A percentile compares a stretch with the other conserved stretches of the same genome.
phyloP scores from a whole-genome alignment of 176 grass and related monocot genomes.

The Aegilops tauschii region DNA sequence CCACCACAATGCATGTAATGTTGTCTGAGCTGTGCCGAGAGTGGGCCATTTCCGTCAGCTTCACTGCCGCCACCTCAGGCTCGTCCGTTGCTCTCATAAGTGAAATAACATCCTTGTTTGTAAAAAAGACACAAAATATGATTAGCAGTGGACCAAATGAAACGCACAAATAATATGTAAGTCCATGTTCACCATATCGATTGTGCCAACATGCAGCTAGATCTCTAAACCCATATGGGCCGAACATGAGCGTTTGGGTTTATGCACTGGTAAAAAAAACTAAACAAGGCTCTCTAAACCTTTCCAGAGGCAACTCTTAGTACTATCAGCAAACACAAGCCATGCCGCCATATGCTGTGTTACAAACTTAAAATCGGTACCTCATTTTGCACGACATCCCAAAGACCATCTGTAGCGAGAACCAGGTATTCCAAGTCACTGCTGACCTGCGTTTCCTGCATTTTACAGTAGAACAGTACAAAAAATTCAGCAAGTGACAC shows the following conservation, averaged over 20 bases:
- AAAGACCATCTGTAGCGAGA: slow-evolving; percentile 86
- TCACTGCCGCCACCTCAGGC: slow-evolving; percentile 52
- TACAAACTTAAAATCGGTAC: slow-evolving; percentile 27
- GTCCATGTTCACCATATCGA: background rate
- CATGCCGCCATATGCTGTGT: background rate
- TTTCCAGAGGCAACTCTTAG: background rate
- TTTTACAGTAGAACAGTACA: background rate
- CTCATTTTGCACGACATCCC: slow-evolving; percentile 83
- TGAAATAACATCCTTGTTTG: slow-evolving; percentile 54
- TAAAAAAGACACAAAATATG: slow-evolving; percentile 5
- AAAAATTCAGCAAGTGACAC: background rate
- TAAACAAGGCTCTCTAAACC: background rate
- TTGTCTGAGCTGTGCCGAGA: slow-evolving; percentile 50
- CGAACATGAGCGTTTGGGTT: background rate
- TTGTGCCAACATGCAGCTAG: background rate
- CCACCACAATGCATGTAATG: slow-evolving; percentile 72
- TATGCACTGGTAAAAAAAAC: background rate
- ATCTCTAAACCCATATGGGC: background rate
- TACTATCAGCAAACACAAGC: background rate
- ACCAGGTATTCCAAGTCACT: slow-evolving; percentile 64
- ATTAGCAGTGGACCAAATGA: slow-evolving; percentile 21
- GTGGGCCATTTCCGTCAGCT: slow-evolving; percentile 53
- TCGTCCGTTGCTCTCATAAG: slow-evolving; percentile 49
- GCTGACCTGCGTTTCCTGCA: slow-evolving; percentile 60
- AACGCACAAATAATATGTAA: background rate